Conservation (phyloP, 208 protist genomes). For the Trypanosoma brucei region DNA sequence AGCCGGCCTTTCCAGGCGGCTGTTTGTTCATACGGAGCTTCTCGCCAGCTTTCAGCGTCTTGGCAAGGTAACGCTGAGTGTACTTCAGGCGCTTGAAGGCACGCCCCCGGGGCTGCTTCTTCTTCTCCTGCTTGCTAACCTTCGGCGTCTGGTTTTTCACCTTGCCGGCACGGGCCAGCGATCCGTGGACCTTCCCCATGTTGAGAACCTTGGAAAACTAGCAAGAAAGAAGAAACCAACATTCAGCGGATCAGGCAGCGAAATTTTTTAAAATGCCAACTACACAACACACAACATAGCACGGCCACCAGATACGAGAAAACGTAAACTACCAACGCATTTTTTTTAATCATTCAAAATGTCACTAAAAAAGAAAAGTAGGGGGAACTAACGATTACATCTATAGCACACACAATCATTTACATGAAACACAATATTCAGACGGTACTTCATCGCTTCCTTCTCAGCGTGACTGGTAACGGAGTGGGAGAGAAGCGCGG, state of each 20-base stretch:
- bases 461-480: constrained; percentile 3
- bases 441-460: constrained; percentile 4
- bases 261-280: too few species aligned
- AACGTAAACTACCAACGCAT: too few species aligned
- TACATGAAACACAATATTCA: too few species aligned
- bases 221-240: not conserved
- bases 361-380: too few species aligned
- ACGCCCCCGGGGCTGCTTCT: constrained; percentile 92
- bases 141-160: constrained; percentile 98
- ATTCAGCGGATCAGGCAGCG: too few species aligned
- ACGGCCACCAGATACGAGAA: too few species aligned
- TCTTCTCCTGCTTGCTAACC: constrained; percentile 94
- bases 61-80: constrained; percentile 95
- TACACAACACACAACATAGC: too few species aligned
- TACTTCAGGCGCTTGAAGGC: constrained; percentile 97
- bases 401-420: too few species aligned
- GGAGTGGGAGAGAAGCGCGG: constrained; percentile 20
- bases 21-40: constrained; percentile 93
- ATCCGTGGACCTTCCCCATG: constrained; percentile 98
- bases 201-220: constrained; percentile 26
- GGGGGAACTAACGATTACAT: too few species aligned
- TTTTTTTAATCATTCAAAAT: too few species aligned
- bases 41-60: constrained; percentile 90
- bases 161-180: constrained; percentile 97
- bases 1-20: constrained; percentile 86